Evolutionary conservation across 163 green algal genomes (phyloP), one percentile per base, ranked within the genome.

Genomic region (Scenedesmus sp.): DNA sequence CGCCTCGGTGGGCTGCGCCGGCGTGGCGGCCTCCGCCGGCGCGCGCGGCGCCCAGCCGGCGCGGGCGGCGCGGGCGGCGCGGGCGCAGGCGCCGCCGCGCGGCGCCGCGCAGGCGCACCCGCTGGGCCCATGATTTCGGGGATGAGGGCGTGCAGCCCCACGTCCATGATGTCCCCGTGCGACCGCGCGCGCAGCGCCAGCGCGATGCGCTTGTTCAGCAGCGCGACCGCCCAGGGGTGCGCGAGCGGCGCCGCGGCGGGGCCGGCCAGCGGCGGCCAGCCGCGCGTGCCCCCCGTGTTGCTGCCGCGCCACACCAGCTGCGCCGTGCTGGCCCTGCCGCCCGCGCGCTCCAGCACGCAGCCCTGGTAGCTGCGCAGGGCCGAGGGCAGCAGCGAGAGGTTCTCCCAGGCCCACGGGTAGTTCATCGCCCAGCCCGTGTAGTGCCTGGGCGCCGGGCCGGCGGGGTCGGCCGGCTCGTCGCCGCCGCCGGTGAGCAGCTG

Each of bases 201-300:
- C 3, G 42, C 22, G 20, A 58, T 39, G 44, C 63, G 63, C 63
- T 73, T 73, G 63, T 58, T 73, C 0, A n/a, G n/a, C n/a, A 73
- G 44, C 24, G 42, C 39, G 20, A 17, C 24, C 6, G n/a, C 39
- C 63, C 63, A 73, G 3, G 39, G 63, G 14, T 10, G 1, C 28
- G 20, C n/a, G 1, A 17, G 0, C 26, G 36, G 13, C 22, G 44
- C n/a, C 11, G 63, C 45, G 5, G 45, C 33, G 4, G 60, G 15
- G 13, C 7, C 63, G 14, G 7, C 2, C 14, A 28, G 26, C 22
- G 63, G 63, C 44, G 42, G 34, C 45, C 63, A 58, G 10, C 63
- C 63, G 9, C 44, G 10, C 3, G 10, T 73, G 63, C 26, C 26
- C 10, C 63, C 63, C 29, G 62, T 70, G 62, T 70, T 70, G 62